phyloP scores from a whole-genome alignment of 2,329 filamentous ascomycete species.

The Sporothrix sp. region DNA sequence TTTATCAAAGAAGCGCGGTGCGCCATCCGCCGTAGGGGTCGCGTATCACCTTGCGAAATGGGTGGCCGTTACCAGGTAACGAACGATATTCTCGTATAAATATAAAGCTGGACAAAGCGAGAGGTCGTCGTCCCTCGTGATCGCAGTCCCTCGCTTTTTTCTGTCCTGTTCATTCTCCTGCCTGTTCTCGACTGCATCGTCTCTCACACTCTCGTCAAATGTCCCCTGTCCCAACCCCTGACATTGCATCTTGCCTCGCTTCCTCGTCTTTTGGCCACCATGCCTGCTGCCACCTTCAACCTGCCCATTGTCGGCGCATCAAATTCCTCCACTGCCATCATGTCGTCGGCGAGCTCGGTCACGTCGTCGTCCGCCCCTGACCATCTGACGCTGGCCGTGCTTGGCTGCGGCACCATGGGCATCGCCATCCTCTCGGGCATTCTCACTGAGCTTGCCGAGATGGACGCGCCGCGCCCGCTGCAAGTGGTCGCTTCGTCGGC shows the following conservation, averaged over 20 bases:
- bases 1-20: neutral
- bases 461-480: constrained; percentile 37
- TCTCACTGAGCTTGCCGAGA: constrained; percentile 55
- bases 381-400: constrained; percentile 60
- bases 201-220: neutral
- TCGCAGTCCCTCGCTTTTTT: neutral
- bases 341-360: neutral
- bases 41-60: neutral
- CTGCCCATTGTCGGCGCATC: constrained; percentile 1
- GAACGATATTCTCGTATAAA: neutral
- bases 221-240: constrained; percentile 2
- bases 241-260: neutral
- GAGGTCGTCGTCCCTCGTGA: neutral
- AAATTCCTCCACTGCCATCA: neutral
- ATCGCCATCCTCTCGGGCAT: constrained; percentile 77
- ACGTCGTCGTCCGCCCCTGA: constrained; percentile 6
- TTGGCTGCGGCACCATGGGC: constrained; percentile 81
- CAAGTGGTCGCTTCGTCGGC: constrained; percentile 33
- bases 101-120: neutral
- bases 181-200: neutral
- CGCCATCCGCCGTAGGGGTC: neutral
- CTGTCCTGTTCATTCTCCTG: neutral
- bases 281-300: constrained; percentile 7
- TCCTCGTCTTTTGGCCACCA: neutral
- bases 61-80: neutral